A percentile compares a stretch with the other conserved stretches of the same genome.
Conservation (phyloP, 306 rosid species). For the Gillenia trifoliata region DNA sequence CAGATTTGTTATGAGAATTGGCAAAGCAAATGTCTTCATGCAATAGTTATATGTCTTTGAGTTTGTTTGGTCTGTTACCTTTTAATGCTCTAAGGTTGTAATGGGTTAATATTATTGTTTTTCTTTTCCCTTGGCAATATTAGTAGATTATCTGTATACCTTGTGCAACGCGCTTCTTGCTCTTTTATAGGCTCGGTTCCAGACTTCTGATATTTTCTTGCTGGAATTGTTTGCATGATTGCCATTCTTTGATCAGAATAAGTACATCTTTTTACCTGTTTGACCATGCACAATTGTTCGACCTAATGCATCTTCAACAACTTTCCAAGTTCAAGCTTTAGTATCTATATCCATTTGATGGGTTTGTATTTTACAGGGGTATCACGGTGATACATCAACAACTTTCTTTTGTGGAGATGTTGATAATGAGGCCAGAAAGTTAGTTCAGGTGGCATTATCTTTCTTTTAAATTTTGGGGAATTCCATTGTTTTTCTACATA, state of each 20-base stretch:
- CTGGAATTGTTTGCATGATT: not conserved
- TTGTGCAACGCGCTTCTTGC: not conserved
- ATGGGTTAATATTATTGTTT: no score
- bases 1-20: no score
- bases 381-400: slow-evolving; percentile 86
- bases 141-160: not conserved
- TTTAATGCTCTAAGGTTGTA: no score
- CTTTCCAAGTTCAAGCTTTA: slow-evolving; percentile 10
- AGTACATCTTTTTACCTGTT: not conserved
- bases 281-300: not conserved
- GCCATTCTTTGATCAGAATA: not conserved
- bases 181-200: not conserved
- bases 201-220: not conserved
- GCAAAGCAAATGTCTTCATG: no score
- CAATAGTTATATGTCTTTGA: no score
- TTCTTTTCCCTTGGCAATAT: no score
- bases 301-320: slow-evolving; percentile 1
- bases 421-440: slow-evolving; percentile 57
- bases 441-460: slow-evolving; percentile 58
- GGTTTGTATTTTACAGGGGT: slow-evolving; percentile 56
- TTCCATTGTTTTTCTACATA: not conserved
- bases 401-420: slow-evolving; percentile 90
- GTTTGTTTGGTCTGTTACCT: no score
- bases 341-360: slow-evolving; percentile 9
- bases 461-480: slow-evolving; percentile 1